Evolutionary conservation across 371 early-diverging fungal genomes (phyloP).

Genomic region (Rhizopus microsporus): DNA sequence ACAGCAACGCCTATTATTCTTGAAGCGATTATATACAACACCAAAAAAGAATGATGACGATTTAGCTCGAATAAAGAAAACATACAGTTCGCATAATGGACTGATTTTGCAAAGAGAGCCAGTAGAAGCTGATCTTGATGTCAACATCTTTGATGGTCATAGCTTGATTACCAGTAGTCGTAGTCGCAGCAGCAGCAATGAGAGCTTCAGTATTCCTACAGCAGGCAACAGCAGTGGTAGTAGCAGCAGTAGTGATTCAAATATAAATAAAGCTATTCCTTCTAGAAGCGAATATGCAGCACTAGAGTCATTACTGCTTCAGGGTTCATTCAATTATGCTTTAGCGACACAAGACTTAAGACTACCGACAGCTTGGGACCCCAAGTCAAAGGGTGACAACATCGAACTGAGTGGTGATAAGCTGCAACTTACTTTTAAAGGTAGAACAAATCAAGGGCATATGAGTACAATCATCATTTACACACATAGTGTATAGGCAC

Average conservation of each 20-base stretch:
- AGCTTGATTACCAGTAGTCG: not conserved
- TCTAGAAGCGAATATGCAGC: constrained; percentile 10
- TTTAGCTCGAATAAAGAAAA: not conserved
- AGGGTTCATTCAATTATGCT: constrained; percentile 8
- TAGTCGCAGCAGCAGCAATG: not conserved
- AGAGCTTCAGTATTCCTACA: not conserved
- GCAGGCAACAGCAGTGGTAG: not conserved
- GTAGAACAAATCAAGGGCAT: constrained; percentile 27
- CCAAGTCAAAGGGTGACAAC: constrained; percentile 53
- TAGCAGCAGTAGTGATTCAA: not conserved
- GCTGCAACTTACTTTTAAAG: constrained; percentile 56
- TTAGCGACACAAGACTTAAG: constrained; percentile 30
- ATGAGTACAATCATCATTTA: not conserved
- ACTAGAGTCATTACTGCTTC: constrained; percentile 4
- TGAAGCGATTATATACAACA: constrained; percentile 3
- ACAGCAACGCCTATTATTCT: constrained; percentile 23
- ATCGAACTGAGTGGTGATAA: constrained; percentile 52
- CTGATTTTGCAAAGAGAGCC: not conserved
- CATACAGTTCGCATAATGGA: not conserved
- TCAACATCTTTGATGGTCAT: not conserved
- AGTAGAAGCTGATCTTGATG: no score
- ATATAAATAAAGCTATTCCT: not conserved
- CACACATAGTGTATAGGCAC: constrained; percentile 54
- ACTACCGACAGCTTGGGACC: constrained; percentile 61
- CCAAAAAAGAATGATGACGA: constrained; percentile 4